Percentiles rank a stretch among this genome's conserved stretches.
Evolutionary conservation across 1,284 basidiomycete genomes (phyloP).

Genomic region (Grifola frondosa): DNA sequence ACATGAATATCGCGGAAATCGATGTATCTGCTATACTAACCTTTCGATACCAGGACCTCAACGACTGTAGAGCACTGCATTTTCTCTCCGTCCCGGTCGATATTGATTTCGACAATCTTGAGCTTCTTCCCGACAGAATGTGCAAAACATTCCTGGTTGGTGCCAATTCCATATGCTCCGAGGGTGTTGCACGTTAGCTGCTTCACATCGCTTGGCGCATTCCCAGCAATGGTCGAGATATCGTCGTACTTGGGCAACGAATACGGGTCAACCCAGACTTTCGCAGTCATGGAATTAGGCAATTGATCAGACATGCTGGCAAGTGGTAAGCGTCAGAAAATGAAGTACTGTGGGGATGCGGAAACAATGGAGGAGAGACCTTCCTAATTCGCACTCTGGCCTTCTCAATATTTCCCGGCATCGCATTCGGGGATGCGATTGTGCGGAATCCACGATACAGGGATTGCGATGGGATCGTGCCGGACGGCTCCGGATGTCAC

Average conservation of each 20-base stretch:
- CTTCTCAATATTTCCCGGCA: no score
- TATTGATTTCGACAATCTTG: constrained; percentile 55
- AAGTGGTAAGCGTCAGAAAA: no score
- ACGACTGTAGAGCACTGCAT: constrained; percentile 58
- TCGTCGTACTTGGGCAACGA: constrained; percentile 52
- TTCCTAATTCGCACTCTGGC: no score
- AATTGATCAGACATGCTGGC: no score
- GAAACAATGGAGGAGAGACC: no score
- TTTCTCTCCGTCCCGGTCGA: constrained; percentile 43
- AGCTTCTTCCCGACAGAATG: constrained; percentile 57
- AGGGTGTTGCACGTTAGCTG: constrained; percentile 65
- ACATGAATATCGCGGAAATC: no score
- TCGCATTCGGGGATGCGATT: no score
- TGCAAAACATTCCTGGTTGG: constrained; percentile 55
- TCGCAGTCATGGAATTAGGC: no score
- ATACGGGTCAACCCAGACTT: constrained; percentile 65
- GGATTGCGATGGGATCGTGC: no score
- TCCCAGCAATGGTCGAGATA: constrained; percentile 55
- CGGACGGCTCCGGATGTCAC: no score
- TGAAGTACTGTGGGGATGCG: no score
- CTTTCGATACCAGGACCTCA: constrained; percentile 59
- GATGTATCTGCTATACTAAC: constrained; percentile 42
- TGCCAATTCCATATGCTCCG: constrained; percentile 64
- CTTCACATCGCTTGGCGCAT: constrained; percentile 58
- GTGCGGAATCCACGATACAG: no score